phyloP scores from a whole-genome alignment of 2,329 filamentous ascomycete species.

The Colletotrichum karsti region DNA sequence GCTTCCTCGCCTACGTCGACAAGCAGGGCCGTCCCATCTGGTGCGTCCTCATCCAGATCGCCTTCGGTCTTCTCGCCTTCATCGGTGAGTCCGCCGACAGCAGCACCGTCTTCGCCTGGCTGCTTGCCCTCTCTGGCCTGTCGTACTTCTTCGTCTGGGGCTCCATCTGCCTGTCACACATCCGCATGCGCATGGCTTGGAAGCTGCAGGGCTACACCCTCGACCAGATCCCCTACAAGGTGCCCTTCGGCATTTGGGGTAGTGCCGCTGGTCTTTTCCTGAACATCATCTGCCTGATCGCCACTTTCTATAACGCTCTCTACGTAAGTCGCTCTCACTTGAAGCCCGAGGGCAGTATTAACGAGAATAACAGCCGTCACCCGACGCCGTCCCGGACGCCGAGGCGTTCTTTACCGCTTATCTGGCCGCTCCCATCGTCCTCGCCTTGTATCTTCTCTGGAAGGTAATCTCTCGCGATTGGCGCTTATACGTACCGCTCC shows the following conservation, averaged over 20 bases:
- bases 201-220: constrained; percentile 62
- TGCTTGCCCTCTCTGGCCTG: constrained; percentile 76
- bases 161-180: constrained; percentile 71
- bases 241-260: constrained; percentile 67
- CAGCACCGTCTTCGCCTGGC: constrained; percentile 67
- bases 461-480: constrained; percentile 66
- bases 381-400: constrained; percentile 44
- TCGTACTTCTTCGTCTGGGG: constrained; percentile 81
- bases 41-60: constrained; percentile 60
- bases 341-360: constrained; percentile 26
- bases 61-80: constrained; percentile 68
- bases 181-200: constrained; percentile 72
- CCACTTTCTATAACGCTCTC: constrained; percentile 76
- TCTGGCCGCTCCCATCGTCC: constrained; percentile 64
- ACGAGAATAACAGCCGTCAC: constrained; percentile 38
- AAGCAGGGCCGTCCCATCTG: constrained; percentile 66
- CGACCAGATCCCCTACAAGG: constrained; percentile 56
- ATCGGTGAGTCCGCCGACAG: constrained; percentile 43
- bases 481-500: constrained; percentile 64
- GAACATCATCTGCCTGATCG: constrained; percentile 73
- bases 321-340: constrained; percentile 50
- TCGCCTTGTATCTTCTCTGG: constrained; percentile 69
- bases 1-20: constrained; percentile 68
- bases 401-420: constrained; percentile 67
- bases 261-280: constrained; percentile 75